These are phyloP conservation scores for Aurantiochytrium sp. DNA, from an alignment of 108 stramenopile species.

Conservation along the genomic window DNA sequence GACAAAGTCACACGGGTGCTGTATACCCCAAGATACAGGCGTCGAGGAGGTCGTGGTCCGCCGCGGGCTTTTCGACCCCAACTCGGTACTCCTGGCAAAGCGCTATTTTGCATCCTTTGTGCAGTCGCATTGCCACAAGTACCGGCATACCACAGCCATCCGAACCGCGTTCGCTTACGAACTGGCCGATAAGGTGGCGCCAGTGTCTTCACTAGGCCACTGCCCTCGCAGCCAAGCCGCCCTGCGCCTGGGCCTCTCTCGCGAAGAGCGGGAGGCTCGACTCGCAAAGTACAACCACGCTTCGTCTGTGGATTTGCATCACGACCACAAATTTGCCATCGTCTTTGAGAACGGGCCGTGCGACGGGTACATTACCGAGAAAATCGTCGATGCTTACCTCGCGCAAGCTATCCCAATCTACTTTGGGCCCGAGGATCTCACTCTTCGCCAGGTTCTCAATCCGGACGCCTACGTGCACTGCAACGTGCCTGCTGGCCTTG, in stretches of 20 bases:
- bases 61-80: background rate
- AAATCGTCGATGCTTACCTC: background rate
- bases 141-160: background rate
- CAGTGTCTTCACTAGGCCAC: background rate
- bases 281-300: background rate
- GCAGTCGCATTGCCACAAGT: background rate
- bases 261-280: background rate
- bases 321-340: slow-evolving; percentile 14
- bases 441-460: background rate
- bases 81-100: background rate
- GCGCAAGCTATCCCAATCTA: background rate
- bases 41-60: background rate
- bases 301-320: background rate
- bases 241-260: background rate
- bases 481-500: background rate
- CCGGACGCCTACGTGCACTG: background rate
- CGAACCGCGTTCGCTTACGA: background rate
- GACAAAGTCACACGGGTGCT: background rate
- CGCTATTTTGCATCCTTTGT: background rate
- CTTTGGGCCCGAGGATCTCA: background rate
- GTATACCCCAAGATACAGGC: background rate
- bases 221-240: background rate
- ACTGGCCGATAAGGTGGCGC: background rate
- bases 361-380: slow-evolving; percentile 22
- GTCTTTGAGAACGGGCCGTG: slow-evolving; percentile 10